phyloP scores from a whole-genome alignment of 1,139 yeast species.

The Hanseniaspora uvarum region DNA sequence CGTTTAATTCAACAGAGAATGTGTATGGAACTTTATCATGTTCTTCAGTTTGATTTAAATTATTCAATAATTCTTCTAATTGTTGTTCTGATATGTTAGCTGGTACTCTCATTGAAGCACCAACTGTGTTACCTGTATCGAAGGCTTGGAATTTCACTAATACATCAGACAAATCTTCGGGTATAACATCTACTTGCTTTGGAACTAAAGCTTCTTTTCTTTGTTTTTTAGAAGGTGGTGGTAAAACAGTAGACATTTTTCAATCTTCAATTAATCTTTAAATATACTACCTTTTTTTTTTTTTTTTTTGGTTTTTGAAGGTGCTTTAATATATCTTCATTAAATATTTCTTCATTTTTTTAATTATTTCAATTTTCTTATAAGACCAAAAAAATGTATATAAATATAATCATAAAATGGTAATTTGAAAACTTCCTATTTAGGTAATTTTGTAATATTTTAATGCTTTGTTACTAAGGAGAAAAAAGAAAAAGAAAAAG shows the following conservation, averaged over 20 bases:
- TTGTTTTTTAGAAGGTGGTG: slow-evolving; percentile 89
- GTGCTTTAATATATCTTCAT: neutral
- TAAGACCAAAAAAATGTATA: neutral
- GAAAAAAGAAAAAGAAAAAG: neutral
- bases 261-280: neutral
- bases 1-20: slow-evolving; percentile 50
- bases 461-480: neutral
- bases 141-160: slow-evolving; percentile 83
- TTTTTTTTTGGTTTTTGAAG: neutral
- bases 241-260: slow-evolving; percentile 80
- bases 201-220: slow-evolving; percentile 74
- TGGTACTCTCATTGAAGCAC: slow-evolving; percentile 83
- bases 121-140: slow-evolving; percentile 82
- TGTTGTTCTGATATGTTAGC: slow-evolving; percentile 80
- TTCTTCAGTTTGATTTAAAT: slow-evolving; percentile 43
- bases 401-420: neutral
- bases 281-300: neutral
- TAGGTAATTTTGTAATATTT: neutral
- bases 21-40: slow-evolving; percentile 89
- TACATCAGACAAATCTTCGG: slow-evolving; percentile 76
- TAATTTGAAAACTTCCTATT: neutral
- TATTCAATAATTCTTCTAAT: slow-evolving; percentile 75
- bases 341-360: neutral
- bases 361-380: no score
- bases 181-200: slow-evolving; percentile 62